Conservation (phyloP, 768 basidiomycete genomes). For the Pisolithus orientalis region DNA sequence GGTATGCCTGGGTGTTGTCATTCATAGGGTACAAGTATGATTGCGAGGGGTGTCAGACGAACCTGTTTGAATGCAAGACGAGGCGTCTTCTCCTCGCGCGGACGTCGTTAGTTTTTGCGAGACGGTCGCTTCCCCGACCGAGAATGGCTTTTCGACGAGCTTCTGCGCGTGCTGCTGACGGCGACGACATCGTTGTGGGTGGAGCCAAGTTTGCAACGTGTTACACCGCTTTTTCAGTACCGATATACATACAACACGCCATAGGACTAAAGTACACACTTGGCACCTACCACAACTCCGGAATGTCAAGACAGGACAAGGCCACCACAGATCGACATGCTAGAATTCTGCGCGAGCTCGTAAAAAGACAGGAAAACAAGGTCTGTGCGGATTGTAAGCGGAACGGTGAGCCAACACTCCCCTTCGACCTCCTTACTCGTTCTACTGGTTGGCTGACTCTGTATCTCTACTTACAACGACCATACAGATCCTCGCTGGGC, state of each 20-base stretch:
- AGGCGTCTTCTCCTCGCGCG: constrained; percentile 62
- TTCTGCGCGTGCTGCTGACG: constrained; percentile 68
- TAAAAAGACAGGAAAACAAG: constrained; percentile 89
- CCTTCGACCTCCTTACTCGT: background rate
- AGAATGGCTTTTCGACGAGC: constrained; percentile 76
- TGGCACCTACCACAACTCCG: background rate
- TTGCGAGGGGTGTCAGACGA: background rate
- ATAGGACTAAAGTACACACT: too few relatives aligned
- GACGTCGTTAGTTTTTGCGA: constrained; percentile 76
- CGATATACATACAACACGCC: too few relatives aligned
- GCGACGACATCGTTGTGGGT: constrained; percentile 31
- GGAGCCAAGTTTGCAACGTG: background rate
- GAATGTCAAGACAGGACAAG: constrained; percentile 66
- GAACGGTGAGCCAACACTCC: constrained; percentile 56
- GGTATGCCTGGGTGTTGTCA: constrained; percentile 6
- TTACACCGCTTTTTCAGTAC: too few relatives aligned
- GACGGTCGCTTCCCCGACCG: constrained; percentile 61
- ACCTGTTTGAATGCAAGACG: constrained; percentile 49
- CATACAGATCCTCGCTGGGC: constrained; percentile 91
- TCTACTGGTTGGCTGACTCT: background rate
- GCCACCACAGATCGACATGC: constrained; percentile 78
- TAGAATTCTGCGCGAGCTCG: constrained; percentile 73
- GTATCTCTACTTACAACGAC: background rate
- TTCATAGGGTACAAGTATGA: background rate
- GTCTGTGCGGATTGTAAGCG: constrained; percentile 95